A percentile compares a stretch with the other conserved stretches of the same genome.
phyloP scores from a whole-genome alignment of 2,329 filamentous ascomycete genomes.

The Neopestalotiopsis sp. region DNA sequence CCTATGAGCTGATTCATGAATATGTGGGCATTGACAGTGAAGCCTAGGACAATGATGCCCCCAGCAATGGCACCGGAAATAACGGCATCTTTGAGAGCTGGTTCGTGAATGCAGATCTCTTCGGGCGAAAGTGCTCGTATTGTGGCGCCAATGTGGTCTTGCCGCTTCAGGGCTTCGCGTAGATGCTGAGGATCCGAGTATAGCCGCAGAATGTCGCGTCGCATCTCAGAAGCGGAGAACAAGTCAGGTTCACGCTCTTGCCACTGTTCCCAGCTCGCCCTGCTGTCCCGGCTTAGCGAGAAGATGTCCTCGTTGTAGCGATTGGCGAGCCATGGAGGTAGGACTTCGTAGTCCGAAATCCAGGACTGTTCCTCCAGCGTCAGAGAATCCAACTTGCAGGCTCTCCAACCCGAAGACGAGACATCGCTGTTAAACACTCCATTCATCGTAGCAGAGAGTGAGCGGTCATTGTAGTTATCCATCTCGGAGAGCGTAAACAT shows the following conservation, averaged over 20 bases:
- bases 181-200: neutral
- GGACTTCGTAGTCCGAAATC: neutral
- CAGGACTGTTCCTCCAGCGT: neutral
- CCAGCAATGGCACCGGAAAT: constrained; percentile 13
- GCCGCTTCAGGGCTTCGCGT: neutral
- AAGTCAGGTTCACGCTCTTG: neutral
- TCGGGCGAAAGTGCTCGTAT: neutral
- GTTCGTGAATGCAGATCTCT: neutral
- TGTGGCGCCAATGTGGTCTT: neutral
- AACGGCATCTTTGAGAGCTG: neutral
- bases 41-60: constrained; percentile 20
- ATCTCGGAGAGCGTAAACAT: neutral
- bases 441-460: neutral
- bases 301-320: neutral
- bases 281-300: neutral
- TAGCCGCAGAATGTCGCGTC: neutral
- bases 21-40: constrained; percentile 20
- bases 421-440: neutral
- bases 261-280: neutral
- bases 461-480: constrained; percentile 3
- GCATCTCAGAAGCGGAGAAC: neutral
- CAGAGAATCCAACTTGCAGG: neutral
- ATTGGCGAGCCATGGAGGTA: neutral
- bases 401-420: neutral
- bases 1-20: constrained; percentile 18